Base-by-base conservation (phyloP, 2,329 filamentous ascomycete genomes). In the Teratosphaeria pseudoeucalypti region DNA sequence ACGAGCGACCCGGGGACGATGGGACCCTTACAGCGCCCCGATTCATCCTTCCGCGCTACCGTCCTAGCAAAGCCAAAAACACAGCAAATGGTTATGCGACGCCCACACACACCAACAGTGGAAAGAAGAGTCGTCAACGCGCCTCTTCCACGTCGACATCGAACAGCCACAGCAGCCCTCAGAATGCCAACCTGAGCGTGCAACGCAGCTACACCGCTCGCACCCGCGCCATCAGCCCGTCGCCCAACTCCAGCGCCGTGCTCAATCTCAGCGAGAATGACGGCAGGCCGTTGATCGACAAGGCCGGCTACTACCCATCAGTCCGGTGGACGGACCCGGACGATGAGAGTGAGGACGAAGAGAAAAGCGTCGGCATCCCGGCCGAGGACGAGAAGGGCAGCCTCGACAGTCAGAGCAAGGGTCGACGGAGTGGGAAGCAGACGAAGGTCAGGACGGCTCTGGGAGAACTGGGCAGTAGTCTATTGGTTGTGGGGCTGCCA, bases 401-500 rank as follows among this genome's bases (percentile, higher is more conserved):
- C 9, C 9, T 10, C 19, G 71, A 73, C 55, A 70, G 66, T 16
- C 64, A 65, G 57, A 65, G 60, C 54, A 73, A 64, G 60, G 64
- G 59, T 65, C 72, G 62, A 61, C 62, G 61, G 64, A 70, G 66
- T 70, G 67, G 52, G 62, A 76, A 72, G 26, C 70, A 81, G 2
- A 71, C 72, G 1, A 70, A 83, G 4, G 79, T 88, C 6, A 16
- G 53, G 6, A 54, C 5, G 26, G 53, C 53, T 29, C 70, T 76
- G 34, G 76, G 78, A 29, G 87, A 92, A 71, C 74, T 90, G 43
- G 80, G 79, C 73, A 80, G 77, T 9, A 85, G 82, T 53, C 67
- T 85, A 19, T 84, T 82, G 75, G 78, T 82, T 55, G 85, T 91
- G 3, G 78, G 78, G 6, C 83, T 82, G 79, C 81, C 88, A 72